Percentiles rank a stretch among this genome's conserved stretches.
Conservation (phyloP, 306 rosid species). For the Comarum palustre region DNA sequence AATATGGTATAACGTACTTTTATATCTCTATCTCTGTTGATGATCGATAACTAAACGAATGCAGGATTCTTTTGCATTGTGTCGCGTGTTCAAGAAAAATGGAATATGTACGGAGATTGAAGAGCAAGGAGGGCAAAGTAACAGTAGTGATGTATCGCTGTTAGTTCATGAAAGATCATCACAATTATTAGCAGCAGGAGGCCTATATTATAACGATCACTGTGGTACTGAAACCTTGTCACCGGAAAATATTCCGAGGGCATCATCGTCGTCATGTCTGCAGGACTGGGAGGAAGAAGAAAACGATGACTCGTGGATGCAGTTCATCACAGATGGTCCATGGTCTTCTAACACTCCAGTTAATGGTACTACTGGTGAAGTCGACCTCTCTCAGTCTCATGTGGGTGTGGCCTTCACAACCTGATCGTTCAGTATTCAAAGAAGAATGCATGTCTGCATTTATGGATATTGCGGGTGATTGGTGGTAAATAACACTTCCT, state of each 20-base stretch:
- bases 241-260: conserved; percentile 58
- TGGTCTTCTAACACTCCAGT: conserved; percentile 59
- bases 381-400: conserved; percentile 49
- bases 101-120: conserved; percentile 85
- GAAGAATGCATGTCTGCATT: background rate
- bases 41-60: conserved; percentile 12
- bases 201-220: conserved; percentile 42
- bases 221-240: conserved; percentile 57
- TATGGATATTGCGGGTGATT: conserved; percentile 24
- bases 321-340: conserved; percentile 85
- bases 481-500: conserved; percentile 53
- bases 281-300: conserved; percentile 62
- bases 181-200: conserved; percentile 25
- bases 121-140: conserved; percentile 68
- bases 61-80: conserved; percentile 95
- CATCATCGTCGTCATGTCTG: conserved; percentile 58
- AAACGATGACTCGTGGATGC: conserved; percentile 97
- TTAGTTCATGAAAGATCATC: conserved; percentile 43
- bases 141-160: conserved; percentile 32
- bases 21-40: background rate
- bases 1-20: background rate
- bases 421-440: conserved; percentile 24
- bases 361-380: conserved; percentile 32
- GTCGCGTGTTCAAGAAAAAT: conserved; percentile 96
- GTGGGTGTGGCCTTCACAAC: conserved; percentile 61